Conservation (phyloP, 2,329 filamentous ascomycete species). For the Beauveria scarabaeidicola region DNA sequence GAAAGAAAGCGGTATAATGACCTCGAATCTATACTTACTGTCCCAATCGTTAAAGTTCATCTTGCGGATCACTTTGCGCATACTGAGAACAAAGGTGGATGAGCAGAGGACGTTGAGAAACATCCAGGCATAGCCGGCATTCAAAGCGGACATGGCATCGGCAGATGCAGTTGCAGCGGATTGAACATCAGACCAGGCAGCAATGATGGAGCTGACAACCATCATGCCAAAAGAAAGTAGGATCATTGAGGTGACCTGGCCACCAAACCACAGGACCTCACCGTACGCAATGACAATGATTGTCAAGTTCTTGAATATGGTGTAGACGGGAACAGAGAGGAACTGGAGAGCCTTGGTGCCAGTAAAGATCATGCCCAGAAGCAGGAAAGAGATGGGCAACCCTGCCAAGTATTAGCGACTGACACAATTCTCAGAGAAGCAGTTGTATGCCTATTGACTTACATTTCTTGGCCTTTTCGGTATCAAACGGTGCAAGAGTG, state of each 20-base stretch:
- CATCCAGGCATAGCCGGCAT: conserved; percentile 92
- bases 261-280: conserved; percentile 91
- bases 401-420: conserved; percentile 37
- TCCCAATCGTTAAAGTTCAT: conserved; percentile 98
- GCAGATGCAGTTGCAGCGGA: conserved; percentile 62
- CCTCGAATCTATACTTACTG: conserved; percentile 52
- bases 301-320: conserved; percentile 95
- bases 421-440: background rate
- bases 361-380: conserved; percentile 96
- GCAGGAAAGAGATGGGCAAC: conserved; percentile 84
- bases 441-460: conserved; percentile 23
- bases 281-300: conserved; percentile 93
- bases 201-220: conserved; percentile 82
- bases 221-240: conserved; percentile 87
- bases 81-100: conserved; percentile 72
- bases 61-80: conserved; percentile 94
- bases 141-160: conserved; percentile 67
- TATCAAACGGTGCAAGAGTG: conserved; percentile 69
- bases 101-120: conserved; percentile 85
- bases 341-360: conserved; percentile 84
- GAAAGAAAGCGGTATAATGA: conserved; percentile 8
- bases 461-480: conserved; percentile 83
- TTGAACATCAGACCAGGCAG: conserved; percentile 91
- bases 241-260: conserved; percentile 72
- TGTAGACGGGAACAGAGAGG: conserved; percentile 89